phyloP scores from a whole-genome alignment of 129 eudicot genomes.

The Logfia minima region DNA sequence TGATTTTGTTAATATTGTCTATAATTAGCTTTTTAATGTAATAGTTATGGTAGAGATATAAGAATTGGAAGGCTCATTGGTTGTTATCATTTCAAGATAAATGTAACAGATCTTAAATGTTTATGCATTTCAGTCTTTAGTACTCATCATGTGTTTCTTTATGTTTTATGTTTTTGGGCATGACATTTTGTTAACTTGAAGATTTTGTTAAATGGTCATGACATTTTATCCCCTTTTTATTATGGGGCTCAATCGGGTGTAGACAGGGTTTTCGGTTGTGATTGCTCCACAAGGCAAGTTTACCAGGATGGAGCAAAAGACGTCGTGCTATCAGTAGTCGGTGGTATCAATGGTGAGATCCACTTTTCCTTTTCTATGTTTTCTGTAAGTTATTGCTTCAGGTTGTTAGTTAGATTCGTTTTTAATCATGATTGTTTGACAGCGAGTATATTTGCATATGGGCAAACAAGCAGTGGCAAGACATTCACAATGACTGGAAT shows the following conservation, averaged over 20 bases:
- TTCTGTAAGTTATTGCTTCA: conserved; percentile 1
- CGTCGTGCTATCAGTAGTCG: conserved; percentile 81
- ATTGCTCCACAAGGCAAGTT: conserved; percentile 87
- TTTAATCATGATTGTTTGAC: conserved; percentile 15
- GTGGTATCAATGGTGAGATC: conserved; percentile 87
- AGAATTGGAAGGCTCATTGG: neutral
- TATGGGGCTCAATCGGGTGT: conserved; percentile 25
- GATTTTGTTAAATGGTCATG: conserved; percentile 9
- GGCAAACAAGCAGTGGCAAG: conserved; percentile 99
- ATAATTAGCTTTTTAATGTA: neutral
- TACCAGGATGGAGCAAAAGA: conserved; percentile 91
- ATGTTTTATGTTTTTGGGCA: neutral
- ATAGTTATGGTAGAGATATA: neutral
- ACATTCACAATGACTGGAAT: conserved; percentile 96
- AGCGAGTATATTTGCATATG: conserved; percentile 97
- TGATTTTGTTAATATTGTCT: neutral
- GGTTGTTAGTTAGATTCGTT: conserved; percentile 19
- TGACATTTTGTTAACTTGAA: neutral
- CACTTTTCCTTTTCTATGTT: neutral
- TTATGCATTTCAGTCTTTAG: neutral
- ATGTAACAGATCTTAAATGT: neutral
- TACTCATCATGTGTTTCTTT: no score
- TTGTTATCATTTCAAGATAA: neutral
- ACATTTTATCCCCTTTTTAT: neutral
- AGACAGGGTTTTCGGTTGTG: conserved; percentile 81